Conservation (phyloP, 768 basidiomycete genomes). For the Suillus plorans region DNA sequence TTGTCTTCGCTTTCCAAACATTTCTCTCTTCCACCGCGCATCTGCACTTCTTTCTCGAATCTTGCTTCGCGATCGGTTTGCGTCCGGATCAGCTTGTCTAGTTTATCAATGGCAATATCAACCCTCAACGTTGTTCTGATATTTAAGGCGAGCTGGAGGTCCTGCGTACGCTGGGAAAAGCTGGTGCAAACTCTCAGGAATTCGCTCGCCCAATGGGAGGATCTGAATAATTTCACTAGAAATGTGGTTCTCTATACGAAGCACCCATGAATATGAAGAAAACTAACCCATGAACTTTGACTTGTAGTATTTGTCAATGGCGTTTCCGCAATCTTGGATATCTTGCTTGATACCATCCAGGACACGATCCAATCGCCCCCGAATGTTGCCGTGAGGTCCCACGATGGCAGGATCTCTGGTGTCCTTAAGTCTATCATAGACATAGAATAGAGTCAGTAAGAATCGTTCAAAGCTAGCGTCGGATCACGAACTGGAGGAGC, state of each 20-base stretch:
- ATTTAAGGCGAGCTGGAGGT: conserved; percentile 36
- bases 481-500: conserved; percentile 40
- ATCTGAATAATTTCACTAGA: conserved; percentile 32
- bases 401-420: conserved; percentile 22
- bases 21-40: conserved; percentile 34
- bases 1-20: conserved; percentile 16
- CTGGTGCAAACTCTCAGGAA: conserved; percentile 32
- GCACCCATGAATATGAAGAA: not conserved
- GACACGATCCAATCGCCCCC: conserved; percentile 33
- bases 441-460: not conserved
- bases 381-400: conserved; percentile 33
- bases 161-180: conserved; percentile 36
- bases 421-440: conserved; percentile 26
- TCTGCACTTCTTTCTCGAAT: conserved; percentile 17
- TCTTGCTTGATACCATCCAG: conserved; percentile 35
- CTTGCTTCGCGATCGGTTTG: conserved; percentile 26
- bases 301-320: conserved; percentile 47
- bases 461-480: too few relatives aligned
- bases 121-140: conserved; percentile 38
- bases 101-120: conserved; percentile 25
- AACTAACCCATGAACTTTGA: conserved; percentile 40
- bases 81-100: not conserved
- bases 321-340: conserved; percentile 43
- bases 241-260: conserved; percentile 9
- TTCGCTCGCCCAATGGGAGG: conserved; percentile 36